These are phyloP conservation scores for Tricholomella constricta DNA, from an alignment of 768 basidiomycete genomes.

Conservation along the genomic window DNA sequence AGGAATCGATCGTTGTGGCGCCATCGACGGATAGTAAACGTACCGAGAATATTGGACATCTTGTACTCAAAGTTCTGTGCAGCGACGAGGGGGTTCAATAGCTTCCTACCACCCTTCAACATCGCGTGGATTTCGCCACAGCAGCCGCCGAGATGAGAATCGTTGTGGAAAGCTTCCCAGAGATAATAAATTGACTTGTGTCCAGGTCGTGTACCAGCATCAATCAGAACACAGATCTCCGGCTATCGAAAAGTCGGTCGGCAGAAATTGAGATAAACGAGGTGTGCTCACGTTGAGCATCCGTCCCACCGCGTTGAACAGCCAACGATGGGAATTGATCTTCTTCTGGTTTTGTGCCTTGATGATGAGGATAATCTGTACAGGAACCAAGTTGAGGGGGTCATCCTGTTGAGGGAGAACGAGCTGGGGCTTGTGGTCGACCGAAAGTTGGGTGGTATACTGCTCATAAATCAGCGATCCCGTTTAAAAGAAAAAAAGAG, in stretches of 20 bases:
- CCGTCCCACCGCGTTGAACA: conserved; percentile 88
- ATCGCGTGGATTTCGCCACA: conserved; percentile 96
- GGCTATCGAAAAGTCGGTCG: conserved; percentile 50
- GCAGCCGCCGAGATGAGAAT: conserved; percentile 77
- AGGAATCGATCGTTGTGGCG: background rate
- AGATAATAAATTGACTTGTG: conserved; percentile 95
- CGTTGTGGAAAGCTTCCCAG: conserved; percentile 90
- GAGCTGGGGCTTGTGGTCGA: conserved; percentile 87
- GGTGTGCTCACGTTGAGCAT: conserved; percentile 60
- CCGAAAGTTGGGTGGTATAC: conserved; percentile 96
- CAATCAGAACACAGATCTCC: conserved; percentile 89
- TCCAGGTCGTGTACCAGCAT: conserved; percentile 95
- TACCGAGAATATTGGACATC: conserved; percentile 95
- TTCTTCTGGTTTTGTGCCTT: conserved; percentile 98
- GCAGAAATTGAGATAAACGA: background rate
- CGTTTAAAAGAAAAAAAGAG: background rate
- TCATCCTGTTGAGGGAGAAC: conserved; percentile 89
- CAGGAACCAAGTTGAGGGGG: conserved; percentile 89
- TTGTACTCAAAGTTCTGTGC: conserved; percentile 99
- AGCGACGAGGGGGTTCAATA: conserved; percentile 89
- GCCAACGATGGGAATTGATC: conserved; percentile 94
- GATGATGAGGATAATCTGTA: conserved; percentile 87
- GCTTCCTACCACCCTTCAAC: conserved; percentile 92
- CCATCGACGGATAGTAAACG: conserved; percentile 10
- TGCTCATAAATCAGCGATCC: conserved; percentile 28